These are phyloP conservation scores for Claviceps pazoutovae DNA, from an alignment of 2,329 filamentous ascomycete genomes.

Conservation along the genomic window DNA sequence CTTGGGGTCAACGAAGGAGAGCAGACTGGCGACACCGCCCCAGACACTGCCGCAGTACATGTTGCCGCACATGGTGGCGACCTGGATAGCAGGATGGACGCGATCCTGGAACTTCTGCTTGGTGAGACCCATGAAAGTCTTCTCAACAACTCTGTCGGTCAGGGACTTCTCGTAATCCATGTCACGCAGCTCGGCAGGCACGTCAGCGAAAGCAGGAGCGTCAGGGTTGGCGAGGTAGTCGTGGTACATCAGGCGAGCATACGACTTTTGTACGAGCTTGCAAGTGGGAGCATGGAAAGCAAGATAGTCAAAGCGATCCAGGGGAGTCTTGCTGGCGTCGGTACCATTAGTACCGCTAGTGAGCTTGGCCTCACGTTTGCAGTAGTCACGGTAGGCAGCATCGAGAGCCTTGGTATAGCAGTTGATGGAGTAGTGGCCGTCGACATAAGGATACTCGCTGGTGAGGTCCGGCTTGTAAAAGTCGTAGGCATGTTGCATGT, in stretches of 20 bases:
- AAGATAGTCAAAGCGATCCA: conserved; percentile 76
- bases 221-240: conserved; percentile 64
- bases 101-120: conserved; percentile 77
- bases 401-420: conserved; percentile 76
- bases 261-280: conserved; percentile 79
- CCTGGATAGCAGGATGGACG: conserved; percentile 58
- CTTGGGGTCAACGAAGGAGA: conserved; percentile 49
- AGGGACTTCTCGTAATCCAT: conserved; percentile 69
- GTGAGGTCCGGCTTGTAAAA: conserved; percentile 85
- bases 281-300: conserved; percentile 74
- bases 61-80: conserved; percentile 62
- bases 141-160: conserved; percentile 70
- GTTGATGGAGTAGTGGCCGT: conserved; percentile 68
- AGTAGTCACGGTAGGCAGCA: conserved; percentile 68
- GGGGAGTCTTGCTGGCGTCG: conserved; percentile 39
- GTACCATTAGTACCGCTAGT: conserved; percentile 37
- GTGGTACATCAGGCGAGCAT: conserved; percentile 72
- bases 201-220: conserved; percentile 55
- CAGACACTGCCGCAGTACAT: conserved; percentile 62
- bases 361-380: conserved; percentile 51
- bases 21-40: conserved; percentile 58
- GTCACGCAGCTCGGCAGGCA: conserved; percentile 61
- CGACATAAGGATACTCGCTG: conserved; percentile 76
- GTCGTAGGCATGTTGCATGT: conserved; percentile 76
- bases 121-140: conserved; percentile 70